Conservation (phyloP, 2,329 filamentous ascomycete genomes). For the Penicillium decumbens region DNA sequence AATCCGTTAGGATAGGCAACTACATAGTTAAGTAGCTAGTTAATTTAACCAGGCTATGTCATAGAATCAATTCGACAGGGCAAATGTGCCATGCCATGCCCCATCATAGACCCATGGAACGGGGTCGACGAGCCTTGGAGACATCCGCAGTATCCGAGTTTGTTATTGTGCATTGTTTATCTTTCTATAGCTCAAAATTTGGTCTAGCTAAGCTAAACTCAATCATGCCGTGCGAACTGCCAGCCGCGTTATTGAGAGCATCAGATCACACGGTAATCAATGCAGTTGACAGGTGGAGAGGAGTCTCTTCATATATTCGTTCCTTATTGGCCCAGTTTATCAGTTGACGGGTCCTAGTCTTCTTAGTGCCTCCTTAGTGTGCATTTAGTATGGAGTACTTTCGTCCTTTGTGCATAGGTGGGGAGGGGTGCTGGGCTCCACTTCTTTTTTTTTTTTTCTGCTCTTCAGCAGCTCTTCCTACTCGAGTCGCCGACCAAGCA, state of each 20-base stretch:
- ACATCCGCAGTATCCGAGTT: not conserved
- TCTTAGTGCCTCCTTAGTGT: slow-evolving; percentile 1
- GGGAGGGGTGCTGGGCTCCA: not conserved
- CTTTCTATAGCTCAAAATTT: not conserved
- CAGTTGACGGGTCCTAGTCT: slow-evolving; percentile 1
- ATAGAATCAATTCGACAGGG: not conserved
- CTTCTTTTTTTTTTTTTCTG: not conserved
- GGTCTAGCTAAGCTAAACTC: not conserved
- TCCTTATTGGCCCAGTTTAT: slow-evolving; percentile 11
- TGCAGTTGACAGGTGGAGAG: slow-evolving; percentile 19
- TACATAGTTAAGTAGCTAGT: too few relatives aligned
- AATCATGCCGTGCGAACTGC: not conserved
- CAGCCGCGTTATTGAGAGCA: not conserved
- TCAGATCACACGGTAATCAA: slow-evolving; percentile 9
- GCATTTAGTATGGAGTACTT: not conserved
- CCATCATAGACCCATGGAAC: not conserved
- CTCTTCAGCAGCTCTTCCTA: not conserved
- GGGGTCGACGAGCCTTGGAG: not conserved
- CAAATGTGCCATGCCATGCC: not conserved
- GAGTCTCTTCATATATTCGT: slow-evolving; percentile 2
- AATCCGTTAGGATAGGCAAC: too few relatives aligned
- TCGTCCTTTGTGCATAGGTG: not conserved
- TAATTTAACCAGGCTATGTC: not conserved
- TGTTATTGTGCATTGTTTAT: not conserved
- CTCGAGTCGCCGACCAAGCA: not conserved